Conservation (phyloP, 106 monocot species). For the Vanilla planifolia region DNA sequence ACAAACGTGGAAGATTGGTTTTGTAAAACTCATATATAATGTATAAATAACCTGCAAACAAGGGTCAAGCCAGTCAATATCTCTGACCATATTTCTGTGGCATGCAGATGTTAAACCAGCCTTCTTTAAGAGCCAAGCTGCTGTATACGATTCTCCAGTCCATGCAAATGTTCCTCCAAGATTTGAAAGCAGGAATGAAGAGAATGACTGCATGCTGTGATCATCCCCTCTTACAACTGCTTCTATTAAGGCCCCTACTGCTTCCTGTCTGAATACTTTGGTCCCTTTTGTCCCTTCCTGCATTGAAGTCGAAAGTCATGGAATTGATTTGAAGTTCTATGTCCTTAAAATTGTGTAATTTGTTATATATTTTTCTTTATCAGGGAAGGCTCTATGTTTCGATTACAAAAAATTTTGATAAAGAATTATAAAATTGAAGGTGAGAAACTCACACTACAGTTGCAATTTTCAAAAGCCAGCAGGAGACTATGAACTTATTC, state of each 20-base stretch:
- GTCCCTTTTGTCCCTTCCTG: slow-evolving; percentile 61
- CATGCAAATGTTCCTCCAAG: slow-evolving; percentile 93
- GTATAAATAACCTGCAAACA: slow-evolving; percentile 69
- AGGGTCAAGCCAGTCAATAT: slow-evolving; percentile 85
- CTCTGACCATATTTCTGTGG: slow-evolving; percentile 73
- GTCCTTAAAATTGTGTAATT: too few species aligned
- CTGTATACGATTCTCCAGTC: slow-evolving; percentile 82
- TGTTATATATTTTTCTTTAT: too few species aligned
- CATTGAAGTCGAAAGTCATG: slow-evolving; percentile 1
- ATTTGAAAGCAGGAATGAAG: slow-evolving; percentile 80
- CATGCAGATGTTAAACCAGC: slow-evolving; percentile 48
- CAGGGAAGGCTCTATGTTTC: too few species aligned
- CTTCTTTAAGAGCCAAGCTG: slow-evolving; percentile 80
- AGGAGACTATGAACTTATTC: too few species aligned
- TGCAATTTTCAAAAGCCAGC: too few species aligned
- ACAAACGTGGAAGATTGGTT: too few species aligned
- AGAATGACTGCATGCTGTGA: slow-evolving; percentile 33
- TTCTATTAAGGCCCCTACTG: slow-evolving; percentile 61
- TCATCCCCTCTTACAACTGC: slow-evolving; percentile 55
- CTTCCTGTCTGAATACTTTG: slow-evolving; percentile 71
- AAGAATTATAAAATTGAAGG: too few species aligned
- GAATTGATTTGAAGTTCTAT: background rate
- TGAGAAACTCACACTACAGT: too few species aligned
- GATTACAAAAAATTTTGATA: too few species aligned
- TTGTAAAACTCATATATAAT: background rate